Percentiles rank a stretch among this genome's conserved stretches.
Conservation (phyloP, 495 filamentous ascomycete species). For the Rhypophila decipiens region DNA sequence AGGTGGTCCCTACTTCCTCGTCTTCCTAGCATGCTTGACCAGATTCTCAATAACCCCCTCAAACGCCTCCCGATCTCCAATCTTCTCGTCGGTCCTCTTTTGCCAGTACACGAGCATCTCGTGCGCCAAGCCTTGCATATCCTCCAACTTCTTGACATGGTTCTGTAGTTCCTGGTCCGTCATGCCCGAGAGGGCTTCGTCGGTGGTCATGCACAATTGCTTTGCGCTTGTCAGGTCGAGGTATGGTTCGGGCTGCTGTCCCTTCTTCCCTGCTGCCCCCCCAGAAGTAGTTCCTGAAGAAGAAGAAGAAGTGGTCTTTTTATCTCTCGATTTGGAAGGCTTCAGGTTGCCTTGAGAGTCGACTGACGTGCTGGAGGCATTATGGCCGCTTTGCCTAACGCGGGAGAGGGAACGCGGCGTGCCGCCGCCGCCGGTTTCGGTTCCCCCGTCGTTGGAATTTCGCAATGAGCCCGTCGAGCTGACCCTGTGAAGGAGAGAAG, state of each 20-base stretch:
- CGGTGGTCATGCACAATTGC: conserved; percentile 75
- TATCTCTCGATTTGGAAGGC: not conserved
- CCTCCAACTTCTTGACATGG: conserved; percentile 68
- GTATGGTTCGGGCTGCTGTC: conserved; percentile 60
- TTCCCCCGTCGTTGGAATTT: conserved; percentile 41
- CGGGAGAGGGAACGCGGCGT: conserved; percentile 41
- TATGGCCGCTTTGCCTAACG: conserved; percentile 38
- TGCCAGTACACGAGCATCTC: conserved; percentile 86
- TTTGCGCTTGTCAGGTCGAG: conserved; percentile 74
- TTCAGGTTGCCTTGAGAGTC: conserved; percentile 46
- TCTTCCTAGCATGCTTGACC: conserved; percentile 87
- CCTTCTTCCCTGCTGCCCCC: conserved; percentile 25
- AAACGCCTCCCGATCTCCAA: conserved; percentile 91
- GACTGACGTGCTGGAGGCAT: conserved; percentile 50
- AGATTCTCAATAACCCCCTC: conserved; percentile 97
- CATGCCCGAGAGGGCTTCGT: conserved; percentile 68
- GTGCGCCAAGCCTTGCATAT: conserved; percentile 59
- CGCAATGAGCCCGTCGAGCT: conserved; percentile 46
- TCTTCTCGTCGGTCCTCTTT: conserved; percentile 70
- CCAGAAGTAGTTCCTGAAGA: conserved; percentile 5
- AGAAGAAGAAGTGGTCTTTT: too few relatives aligned
- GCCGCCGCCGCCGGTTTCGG: too few relatives aligned
- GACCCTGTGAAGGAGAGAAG: conserved; percentile 60
- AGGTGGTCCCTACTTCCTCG: conserved; percentile 52
- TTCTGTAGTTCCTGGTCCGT: conserved; percentile 65